A percentile compares a stretch with the other conserved stretches of the same genome.
Evolutionary conservation across 768 basidiomycete species (phyloP).

Genomic region (Russula vinacea): DNA sequence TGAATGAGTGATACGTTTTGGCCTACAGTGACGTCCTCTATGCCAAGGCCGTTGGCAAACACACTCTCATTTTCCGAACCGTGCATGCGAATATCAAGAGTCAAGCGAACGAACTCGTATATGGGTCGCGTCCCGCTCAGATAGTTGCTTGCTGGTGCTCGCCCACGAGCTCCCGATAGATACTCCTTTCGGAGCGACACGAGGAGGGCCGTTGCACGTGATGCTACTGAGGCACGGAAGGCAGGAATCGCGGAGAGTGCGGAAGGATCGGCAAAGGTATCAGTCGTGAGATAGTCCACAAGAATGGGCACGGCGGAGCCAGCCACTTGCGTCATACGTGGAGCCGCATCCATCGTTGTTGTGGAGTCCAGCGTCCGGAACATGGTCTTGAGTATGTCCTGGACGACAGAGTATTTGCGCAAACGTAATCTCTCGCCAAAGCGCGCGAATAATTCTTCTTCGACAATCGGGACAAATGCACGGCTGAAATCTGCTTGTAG

Average conservation of each 20-base stretch:
- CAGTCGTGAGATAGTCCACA: conserved; percentile 52
- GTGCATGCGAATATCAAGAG: conserved; percentile 76
- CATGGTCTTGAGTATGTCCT: conserved; percentile 45
- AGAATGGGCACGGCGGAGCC: conserved; percentile 58
- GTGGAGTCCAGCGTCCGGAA: conserved; percentile 58
- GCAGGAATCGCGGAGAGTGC: conserved; percentile 42
- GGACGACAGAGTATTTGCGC: conserved; percentile 38
- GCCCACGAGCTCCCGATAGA: conserved; percentile 55
- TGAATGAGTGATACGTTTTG: conserved; percentile 71
- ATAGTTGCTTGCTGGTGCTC: conserved; percentile 62
- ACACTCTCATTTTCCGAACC: conserved; percentile 66
- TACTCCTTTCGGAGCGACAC: conserved; percentile 52
- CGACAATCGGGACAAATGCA: conserved; percentile 47
- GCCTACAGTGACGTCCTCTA: conserved; percentile 66
- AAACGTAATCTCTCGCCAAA: conserved; percentile 44
- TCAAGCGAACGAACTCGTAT: conserved; percentile 73
- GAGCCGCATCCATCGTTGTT: conserved; percentile 64
- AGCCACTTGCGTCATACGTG: conserved; percentile 71
- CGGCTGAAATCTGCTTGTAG: conserved; percentile 62
- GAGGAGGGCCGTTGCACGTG: conserved; percentile 46
- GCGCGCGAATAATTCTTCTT: conserved; percentile 47
- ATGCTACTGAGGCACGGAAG: conserved; percentile 55
- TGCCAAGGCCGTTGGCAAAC: conserved; percentile 61
- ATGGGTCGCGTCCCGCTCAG: conserved; percentile 67
- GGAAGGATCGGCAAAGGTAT: conserved; percentile 23